Conservation (phyloP, 2,329 filamentous ascomycete species). For the Colletotrichum zoysiae region DNA sequence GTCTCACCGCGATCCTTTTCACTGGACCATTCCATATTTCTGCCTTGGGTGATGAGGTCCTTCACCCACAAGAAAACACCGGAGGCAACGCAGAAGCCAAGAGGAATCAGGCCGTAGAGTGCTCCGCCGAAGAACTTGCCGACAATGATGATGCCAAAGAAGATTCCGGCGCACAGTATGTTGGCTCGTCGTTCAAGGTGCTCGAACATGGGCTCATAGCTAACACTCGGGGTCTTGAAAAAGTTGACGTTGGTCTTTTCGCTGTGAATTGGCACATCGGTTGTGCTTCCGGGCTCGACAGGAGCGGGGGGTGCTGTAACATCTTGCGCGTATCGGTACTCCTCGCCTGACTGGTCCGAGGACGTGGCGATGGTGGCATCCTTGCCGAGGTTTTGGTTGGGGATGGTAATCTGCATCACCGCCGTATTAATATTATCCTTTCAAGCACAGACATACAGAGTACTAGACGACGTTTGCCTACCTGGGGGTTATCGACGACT, state of each 20-base stretch:
- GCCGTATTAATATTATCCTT: background rate
- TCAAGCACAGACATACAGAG: too few species aligned
- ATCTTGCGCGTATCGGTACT: conserved; percentile 89
- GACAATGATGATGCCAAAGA: conserved; percentile 79
- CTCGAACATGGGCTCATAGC: conserved; percentile 89
- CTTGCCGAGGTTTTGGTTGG: conserved; percentile 89
- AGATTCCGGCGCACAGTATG: conserved; percentile 76
- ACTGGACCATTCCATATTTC: conserved; percentile 88
- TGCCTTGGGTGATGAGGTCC: conserved; percentile 84
- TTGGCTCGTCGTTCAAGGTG: conserved; percentile 81
- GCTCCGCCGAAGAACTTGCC: conserved; percentile 85
- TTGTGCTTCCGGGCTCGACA: conserved; percentile 82
- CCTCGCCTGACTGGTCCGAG: conserved; percentile 76
- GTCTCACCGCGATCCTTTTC: conserved; percentile 88
- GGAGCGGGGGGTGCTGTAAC: conserved; percentile 92
- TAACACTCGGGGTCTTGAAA: conserved; percentile 91
- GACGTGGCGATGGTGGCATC: conserved; percentile 79
- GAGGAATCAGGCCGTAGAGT: conserved; percentile 80
- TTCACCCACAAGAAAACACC: conserved; percentile 92
- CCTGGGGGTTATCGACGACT: conserved; percentile 77
- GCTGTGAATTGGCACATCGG: conserved; percentile 94
- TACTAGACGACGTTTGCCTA: conserved; percentile 51
- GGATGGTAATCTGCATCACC: conserved; percentile 75
- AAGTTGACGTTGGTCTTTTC: conserved; percentile 98
- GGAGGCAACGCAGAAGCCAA: conserved; percentile 78